phyloP scores from a whole-genome alignment of 305 asterid species.

The Striga hermonthica region DNA sequence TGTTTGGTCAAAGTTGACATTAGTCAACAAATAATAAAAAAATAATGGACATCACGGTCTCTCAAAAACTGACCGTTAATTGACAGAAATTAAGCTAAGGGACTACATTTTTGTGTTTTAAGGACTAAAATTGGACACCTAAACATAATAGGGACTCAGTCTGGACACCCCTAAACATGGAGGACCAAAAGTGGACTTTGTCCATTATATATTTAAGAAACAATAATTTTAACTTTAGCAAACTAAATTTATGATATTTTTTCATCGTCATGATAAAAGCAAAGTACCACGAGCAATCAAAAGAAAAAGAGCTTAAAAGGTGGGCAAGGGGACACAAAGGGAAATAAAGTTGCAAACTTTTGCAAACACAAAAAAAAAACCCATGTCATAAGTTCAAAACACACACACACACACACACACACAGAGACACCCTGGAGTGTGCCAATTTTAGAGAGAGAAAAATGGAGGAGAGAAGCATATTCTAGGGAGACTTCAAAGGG shows the following conservation, averaged over 20 bases:
- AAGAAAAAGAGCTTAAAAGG: constrained; percentile 41
- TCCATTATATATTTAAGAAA: too few species aligned
- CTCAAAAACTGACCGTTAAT: too few species aligned
- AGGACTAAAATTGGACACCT: too few species aligned
- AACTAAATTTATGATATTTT: constrained; percentile 20
- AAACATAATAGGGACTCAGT: too few species aligned
- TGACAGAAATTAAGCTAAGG: too few species aligned
- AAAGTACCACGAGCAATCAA: constrained; percentile 31
- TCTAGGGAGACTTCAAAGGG: constrained; percentile 34
- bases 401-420: constrained; percentile 30
- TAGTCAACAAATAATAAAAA: too few species aligned
- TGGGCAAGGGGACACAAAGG: constrained; percentile 26
- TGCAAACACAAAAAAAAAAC: constrained; percentile 50
- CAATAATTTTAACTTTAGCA: background rate
- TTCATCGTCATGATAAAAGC: constrained; percentile 44
- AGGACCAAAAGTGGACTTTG: too few species aligned
- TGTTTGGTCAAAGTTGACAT: too few species aligned
- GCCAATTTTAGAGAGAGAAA: background rate
- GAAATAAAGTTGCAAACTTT: constrained; percentile 43
- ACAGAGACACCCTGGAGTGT: constrained; percentile 30
- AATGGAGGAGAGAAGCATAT: constrained; percentile 37
- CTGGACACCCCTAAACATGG: too few species aligned
- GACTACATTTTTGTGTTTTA: too few species aligned
- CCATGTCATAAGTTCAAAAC: constrained; percentile 40
- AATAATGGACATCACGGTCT: too few species aligned